phyloP scores from a whole-genome alignment of 2,329 filamentous ascomycete genomes.

The Alternaria hordeiaustralica region DNA sequence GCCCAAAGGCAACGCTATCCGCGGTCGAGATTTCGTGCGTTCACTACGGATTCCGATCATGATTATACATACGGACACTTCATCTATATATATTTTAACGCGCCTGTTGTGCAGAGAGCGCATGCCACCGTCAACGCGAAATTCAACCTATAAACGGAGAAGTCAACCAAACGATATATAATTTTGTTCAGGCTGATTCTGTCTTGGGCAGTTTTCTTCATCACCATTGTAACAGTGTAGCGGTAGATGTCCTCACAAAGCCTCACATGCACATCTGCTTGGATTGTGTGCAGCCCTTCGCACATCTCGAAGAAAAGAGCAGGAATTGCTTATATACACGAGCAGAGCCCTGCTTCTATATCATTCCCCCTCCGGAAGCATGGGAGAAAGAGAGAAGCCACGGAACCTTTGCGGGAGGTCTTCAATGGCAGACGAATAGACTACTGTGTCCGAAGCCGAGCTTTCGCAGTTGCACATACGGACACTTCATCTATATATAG shows the following conservation, averaged over 20 bases:
- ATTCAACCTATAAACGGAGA: not conserved
- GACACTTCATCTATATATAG: not conserved
- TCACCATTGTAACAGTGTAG: too few relatives aligned
- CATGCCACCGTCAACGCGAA: not conserved
- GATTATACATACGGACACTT: not conserved
- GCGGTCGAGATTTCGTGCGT: not conserved
- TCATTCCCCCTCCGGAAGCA: not conserved
- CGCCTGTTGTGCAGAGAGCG: not conserved
- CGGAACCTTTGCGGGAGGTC: not conserved
- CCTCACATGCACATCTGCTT: too few relatives aligned
- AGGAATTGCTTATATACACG: not conserved
- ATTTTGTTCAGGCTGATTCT: not conserved
- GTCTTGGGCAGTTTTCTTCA: too few relatives aligned
- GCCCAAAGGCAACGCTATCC: not conserved
- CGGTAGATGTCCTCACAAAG: too few relatives aligned
- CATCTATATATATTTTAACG: not conserved
- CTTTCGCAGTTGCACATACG: not conserved
- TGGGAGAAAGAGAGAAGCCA: not conserved
- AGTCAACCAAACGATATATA: not conserved
- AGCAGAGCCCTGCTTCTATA: not conserved
- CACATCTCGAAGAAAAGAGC: not conserved
- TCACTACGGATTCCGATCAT: not conserved
- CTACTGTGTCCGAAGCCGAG: not conserved
- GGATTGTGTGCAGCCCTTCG: too few relatives aligned
- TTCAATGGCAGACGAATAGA: not conserved